Evolutionary conservation across 441 rosid genomes (phyloP).

Genomic region (Mallotus japonicus): DNA sequence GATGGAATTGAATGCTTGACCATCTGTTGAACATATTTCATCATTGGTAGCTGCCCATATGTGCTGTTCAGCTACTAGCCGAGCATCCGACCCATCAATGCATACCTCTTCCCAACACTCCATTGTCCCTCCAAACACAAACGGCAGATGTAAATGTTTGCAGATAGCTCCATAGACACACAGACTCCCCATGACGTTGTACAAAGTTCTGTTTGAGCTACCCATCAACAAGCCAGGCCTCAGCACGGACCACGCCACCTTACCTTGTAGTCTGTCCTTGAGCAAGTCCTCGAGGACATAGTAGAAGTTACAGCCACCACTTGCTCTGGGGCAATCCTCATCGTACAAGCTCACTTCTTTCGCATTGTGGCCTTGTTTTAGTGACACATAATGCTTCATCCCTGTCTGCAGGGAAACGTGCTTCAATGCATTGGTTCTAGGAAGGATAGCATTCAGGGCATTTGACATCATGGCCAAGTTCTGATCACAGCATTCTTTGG

Average conservation of each 20-base stretch:
- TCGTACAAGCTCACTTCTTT: slow-evolving; percentile 32
- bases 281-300: slow-evolving; percentile 75
- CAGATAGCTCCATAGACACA: slow-evolving; percentile 74
- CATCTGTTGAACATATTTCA: slow-evolving; percentile 33
- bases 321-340: slow-evolving; percentile 62
- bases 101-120: slow-evolving; percentile 79
- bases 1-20: slow-evolving; percentile 66
- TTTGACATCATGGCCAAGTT: slow-evolving; percentile 71
- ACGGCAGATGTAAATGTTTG: slow-evolving; percentile 57
- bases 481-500: slow-evolving; percentile 56
- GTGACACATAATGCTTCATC: slow-evolving; percentile 70
- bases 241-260: slow-evolving; percentile 66
- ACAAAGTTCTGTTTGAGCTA: slow-evolving; percentile 55
- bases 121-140: slow-evolving; percentile 80
- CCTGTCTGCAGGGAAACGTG: slow-evolving; percentile 87
- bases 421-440: slow-evolving; percentile 47
- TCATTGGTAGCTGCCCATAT: slow-evolving; percentile 69
- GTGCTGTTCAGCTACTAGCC: slow-evolving; percentile 77
- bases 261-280: slow-evolving; percentile 46
- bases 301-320: slow-evolving; percentile 47
- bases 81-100: slow-evolving; percentile 73
- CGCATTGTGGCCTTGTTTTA: slow-evolving; percentile 30
- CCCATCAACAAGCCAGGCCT: slow-evolving; percentile 86
- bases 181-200: slow-evolving; percentile 73
- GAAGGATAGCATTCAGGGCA: slow-evolving; percentile 60